A percentile compares a stretch with the other conserved stretches of the same genome.
Evolutionary conservation across 257 asterid species (phyloP).

Genomic region (Plantago major): DNA sequence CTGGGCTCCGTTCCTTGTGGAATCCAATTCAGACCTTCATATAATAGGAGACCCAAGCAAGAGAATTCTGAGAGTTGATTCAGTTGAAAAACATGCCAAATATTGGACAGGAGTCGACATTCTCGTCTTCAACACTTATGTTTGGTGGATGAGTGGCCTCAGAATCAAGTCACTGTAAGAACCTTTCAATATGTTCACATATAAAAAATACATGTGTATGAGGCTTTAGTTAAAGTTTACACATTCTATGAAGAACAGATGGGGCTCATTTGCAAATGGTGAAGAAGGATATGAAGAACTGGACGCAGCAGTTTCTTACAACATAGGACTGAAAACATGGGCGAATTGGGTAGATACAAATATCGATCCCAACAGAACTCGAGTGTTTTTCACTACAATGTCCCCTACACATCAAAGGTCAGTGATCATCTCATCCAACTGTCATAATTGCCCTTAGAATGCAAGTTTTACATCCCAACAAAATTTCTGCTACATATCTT

Average conservation of each 20-base stretch:
- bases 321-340: conserved; percentile 75
- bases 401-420: conserved; percentile 83
- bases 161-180: conserved; percentile 76
- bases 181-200: neutral
- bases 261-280: conserved; percentile 90
- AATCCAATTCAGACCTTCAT: conserved; percentile 66
- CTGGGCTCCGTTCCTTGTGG: conserved; percentile 87
- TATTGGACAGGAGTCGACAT: conserved; percentile 80
- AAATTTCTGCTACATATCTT: neutral
- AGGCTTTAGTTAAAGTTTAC: too few species aligned
- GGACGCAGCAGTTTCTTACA: conserved; percentile 61
- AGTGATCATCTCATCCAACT: neutral
- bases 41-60: conserved; percentile 58
- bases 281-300: conserved; percentile 71
- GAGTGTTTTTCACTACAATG: conserved; percentile 81
- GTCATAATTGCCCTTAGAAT: neutral
- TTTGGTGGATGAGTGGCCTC: conserved; percentile 95
- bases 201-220: neutral
- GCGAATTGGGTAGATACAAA: conserved; percentile 95
- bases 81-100: conserved; percentile 73
- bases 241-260: conserved; percentile 33
- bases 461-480: neutral
- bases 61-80: conserved; percentile 81
- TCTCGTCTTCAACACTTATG: conserved; percentile 79
- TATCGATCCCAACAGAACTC: conserved; percentile 55